Base-by-base conservation (phyloP, 169 alveolate genomes). In the Cyclospora cayetanensis region DNA sequence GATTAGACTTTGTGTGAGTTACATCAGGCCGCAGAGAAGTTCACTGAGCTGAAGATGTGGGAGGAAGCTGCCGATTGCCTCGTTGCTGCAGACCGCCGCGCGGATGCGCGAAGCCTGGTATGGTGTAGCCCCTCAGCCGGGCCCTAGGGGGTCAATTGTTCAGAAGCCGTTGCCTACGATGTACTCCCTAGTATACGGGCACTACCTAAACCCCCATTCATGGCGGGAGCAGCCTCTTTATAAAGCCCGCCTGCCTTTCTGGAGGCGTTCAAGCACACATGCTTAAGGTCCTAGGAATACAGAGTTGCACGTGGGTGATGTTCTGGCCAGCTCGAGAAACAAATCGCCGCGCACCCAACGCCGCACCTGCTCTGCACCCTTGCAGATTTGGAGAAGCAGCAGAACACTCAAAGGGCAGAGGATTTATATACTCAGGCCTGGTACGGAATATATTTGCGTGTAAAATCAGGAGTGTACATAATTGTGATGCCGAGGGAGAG, bases 21-120 rank as follows among this genome's bases (percentile, higher is more conserved):
- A 4, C 34, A 82, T n/a, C 93, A 94, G 88, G 99, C 99, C n/a
- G 96, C 92, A 94, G 97, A 96, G 83, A 91, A 94, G 66, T 96
- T 97, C 91, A 94, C 93, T 91, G 98, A 96, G 66, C 93, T 96
- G 86, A 93, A 94, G 66, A 92, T 97, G 96, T 97, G 96, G 95
- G 99, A 97, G 90, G 99, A 97, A 37, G 97, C 98, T 0, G 97
- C 97, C 39, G 96, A 97, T 43, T 96, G 98, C 29, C 91, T 97
- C 88, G 94, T 96, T 79, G 96, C 97, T 77, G 97, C 98, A 1
- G 97, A 96, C 41, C 94, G 97, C 65, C 79, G 97, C 37, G 94
- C 94, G n/a, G 94, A 91, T 29, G 94, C 94, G 11, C 68, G 86
- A 35, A 76, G n/a, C 1, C 79, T 91, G 70, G 94, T 91, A 91